Base-by-base conservation (phyloP, 2,329 filamentous ascomycete genomes). In the Paecilomyces fulvus region DNA sequence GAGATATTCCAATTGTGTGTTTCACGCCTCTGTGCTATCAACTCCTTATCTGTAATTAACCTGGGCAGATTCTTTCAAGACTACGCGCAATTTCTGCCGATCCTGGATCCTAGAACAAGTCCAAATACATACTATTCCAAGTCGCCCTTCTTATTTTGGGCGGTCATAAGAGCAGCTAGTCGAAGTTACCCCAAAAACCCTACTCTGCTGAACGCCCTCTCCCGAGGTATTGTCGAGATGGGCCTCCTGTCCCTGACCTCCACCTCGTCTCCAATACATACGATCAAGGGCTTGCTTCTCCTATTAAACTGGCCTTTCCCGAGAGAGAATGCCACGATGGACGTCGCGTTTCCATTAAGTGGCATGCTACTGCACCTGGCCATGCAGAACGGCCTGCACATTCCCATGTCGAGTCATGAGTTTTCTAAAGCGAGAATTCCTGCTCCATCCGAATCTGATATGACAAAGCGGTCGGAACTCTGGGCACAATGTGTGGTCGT, bases 91-190 rank as follows among this genome's bases (percentile, higher is more conserved):
- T 72, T 75, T 30, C 57, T 76, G 11, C 73, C 73, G 0, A 67
- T 76, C 14, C 63, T 76, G 0, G 72, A 75, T 43, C 64, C 67
- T 5, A 68, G 79, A 9, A 83, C 86, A 61, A 75, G 82, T 0
- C 87, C 90, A 1, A 87, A 94, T 51, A 78, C 84, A 57, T 94
- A 89, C 69, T 88, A 88, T 66, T 81, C 85, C 58, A 87, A 92
- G 64, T 88, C 90, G 53, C 85, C 86, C 3, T 78, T 96, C 12
- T 80, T 96, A 1, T 95, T 95, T 73, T 96, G 91, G 91, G 83
- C 88, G 51, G 87, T 76, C 5, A 65, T 75, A 12, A 67, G 70
- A 1, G 67, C 72, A 9, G 67, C 68, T 12, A 73, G 70, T 56
- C 65, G 73, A 8, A 67, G 67, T 3, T 76, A 73, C 53, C 49